Percentiles rank a stretch among this genome's conserved stretches.
phyloP scores from a whole-genome alignment of 2,329 filamentous ascomycete species.

The Trichoderma pleuroti region DNA sequence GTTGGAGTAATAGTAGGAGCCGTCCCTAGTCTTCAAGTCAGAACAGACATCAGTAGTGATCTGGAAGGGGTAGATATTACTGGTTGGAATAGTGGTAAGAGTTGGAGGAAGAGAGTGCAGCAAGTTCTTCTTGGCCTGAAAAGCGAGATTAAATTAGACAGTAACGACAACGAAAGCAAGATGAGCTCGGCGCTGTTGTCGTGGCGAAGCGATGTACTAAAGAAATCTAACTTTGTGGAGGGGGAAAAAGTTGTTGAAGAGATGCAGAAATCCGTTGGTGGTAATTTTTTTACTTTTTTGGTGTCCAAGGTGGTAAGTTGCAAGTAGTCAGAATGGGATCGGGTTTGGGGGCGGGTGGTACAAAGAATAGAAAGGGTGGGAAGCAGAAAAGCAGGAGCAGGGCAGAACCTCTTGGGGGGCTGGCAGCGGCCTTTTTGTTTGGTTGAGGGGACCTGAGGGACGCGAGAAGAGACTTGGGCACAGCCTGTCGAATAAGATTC shows the following conservation, averaged over 20 bases:
- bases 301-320: slow-evolving; percentile 3
- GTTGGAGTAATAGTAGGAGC: slow-evolving; percentile 73
- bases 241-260: neutral
- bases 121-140: slow-evolving; percentile 1
- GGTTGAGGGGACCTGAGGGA: slow-evolving; percentile 9
- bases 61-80: slow-evolving; percentile 34
- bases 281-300: slow-evolving; percentile 1
- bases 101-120: neutral
- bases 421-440: slow-evolving; percentile 30
- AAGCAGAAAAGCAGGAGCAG: slow-evolving; percentile 18
- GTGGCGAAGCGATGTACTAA: neutral
- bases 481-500: slow-evolving; percentile 31
- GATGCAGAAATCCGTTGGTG: neutral
- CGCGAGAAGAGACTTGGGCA: slow-evolving; percentile 27
- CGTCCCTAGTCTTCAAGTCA: slow-evolving; percentile 41
- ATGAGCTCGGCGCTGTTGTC: neutral
- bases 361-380: slow-evolving; percentile 23
- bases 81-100: slow-evolving; percentile 51
- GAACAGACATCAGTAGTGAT: neutral
- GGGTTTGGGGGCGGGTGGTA: slow-evolving; percentile 22
- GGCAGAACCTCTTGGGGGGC: slow-evolving; percentile 17
- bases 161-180: neutral
- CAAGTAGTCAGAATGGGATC: slow-evolving; percentile 18
- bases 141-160: slow-evolving; percentile 31
- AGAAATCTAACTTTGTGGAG: neutral